These are phyloP conservation scores for Clarireedia sp. DNA, from an alignment of 2,329 filamentous ascomycete species.

Conservation along the genomic window DNA sequence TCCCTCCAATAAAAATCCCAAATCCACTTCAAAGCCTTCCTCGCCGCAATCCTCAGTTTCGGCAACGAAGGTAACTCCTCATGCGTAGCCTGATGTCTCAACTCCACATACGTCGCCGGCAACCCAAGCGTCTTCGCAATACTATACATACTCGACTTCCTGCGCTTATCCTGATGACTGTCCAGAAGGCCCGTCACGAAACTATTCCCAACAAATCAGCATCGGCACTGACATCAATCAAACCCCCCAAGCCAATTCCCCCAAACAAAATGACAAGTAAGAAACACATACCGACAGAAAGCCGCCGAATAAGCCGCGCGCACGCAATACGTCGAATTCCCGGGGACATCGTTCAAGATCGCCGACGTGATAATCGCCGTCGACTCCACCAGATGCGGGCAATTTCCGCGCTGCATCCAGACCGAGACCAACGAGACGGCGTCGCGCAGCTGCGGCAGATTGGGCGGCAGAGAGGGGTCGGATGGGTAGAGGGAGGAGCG, in stretches of 20 bases:
- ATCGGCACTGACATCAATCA: not conserved
- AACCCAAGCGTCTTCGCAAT: constrained; percentile 61
- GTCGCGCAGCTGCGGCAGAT: constrained; percentile 43
- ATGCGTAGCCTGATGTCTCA: constrained; percentile 84
- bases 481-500: constrained; percentile 55
- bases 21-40: constrained; percentile 71
- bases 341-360: constrained; percentile 50
- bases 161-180: constrained; percentile 58
- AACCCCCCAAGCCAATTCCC: not conserved
- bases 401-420: constrained; percentile 66
- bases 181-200: constrained; percentile 79
- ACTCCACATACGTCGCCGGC: constrained; percentile 75
- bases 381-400: constrained; percentile 73
- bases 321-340: constrained; percentile 44
- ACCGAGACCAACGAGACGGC: constrained; percentile 53
- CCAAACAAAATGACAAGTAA: not conserved
- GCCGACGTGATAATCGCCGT: constrained; percentile 67
- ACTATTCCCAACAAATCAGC: constrained; percentile 32
- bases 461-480: constrained; percentile 34
- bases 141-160: constrained; percentile 65
- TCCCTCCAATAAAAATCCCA: constrained; percentile 80
- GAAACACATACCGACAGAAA: constrained; percentile 57
- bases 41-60: constrained; percentile 61
- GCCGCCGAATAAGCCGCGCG: constrained; percentile 66
- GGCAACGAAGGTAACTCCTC: constrained; percentile 73